These are phyloP conservation scores for Botryobasidium botryosum DNA, from an alignment of 768 basidiomycete genomes.

Conservation along the genomic window DNA sequence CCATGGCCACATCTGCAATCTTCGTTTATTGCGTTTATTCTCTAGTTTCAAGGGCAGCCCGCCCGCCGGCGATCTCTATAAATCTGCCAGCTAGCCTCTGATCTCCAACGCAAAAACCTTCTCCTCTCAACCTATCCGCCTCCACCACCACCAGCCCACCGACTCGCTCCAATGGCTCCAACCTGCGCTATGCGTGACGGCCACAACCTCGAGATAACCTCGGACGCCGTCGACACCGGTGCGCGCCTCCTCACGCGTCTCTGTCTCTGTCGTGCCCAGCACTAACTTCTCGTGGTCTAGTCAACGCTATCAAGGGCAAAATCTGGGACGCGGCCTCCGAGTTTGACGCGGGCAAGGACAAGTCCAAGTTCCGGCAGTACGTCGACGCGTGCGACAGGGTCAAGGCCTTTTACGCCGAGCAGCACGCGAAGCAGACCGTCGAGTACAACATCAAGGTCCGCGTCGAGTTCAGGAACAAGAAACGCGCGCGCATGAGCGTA, in stretches of 20 bases:
- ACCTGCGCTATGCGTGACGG: too few species aligned
- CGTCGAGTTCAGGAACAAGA: constrained; percentile 48
- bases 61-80: too few species aligned
- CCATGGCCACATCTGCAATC: too few species aligned
- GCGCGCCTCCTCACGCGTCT: background rate
- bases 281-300: constrained; percentile 21
- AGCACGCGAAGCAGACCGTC: constrained; percentile 63
- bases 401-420: constrained; percentile 10
- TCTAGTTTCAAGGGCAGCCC: too few species aligned
- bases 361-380: constrained; percentile 23
- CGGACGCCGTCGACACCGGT: too few species aligned
- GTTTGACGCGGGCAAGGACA: constrained; percentile 49
- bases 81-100: too few species aligned
- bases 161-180: too few species aligned
- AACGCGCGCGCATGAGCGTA: constrained; percentile 56
- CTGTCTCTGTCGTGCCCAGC: background rate
- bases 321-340: constrained; percentile 39
- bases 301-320: constrained; percentile 50
- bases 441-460: constrained; percentile 69
- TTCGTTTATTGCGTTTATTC: too few species aligned
- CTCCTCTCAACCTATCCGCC: too few species aligned
- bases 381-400: constrained; percentile 9
- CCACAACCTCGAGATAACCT: too few species aligned
- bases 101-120: too few species aligned
- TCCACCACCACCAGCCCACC: too few species aligned